phyloP scores from a whole-genome alignment of 345 rosid species.

The Noccaea caerulescens region DNA sequence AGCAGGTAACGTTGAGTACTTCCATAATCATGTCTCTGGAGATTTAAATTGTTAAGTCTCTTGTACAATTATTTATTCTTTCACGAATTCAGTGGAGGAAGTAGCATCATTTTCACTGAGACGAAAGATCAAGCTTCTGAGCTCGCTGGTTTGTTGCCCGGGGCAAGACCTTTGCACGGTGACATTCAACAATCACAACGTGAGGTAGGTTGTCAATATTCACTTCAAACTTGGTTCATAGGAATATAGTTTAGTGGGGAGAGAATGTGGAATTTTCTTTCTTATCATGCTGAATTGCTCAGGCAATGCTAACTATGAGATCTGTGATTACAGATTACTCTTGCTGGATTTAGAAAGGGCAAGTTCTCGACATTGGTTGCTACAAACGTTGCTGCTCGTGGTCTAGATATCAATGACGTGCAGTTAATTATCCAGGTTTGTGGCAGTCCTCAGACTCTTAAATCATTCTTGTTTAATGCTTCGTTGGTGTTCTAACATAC shows the following conservation, averaged over 20 bases:
- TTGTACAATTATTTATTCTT: constrained; percentile 3
- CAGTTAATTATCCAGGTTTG: constrained; percentile 94
- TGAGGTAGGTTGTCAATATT: constrained; percentile 57
- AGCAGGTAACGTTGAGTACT: constrained; percentile 61
- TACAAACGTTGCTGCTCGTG: constrained; percentile 97
- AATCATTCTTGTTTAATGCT: neutral
- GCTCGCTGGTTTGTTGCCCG: constrained; percentile 82
- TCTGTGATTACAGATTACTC: constrained; percentile 66
- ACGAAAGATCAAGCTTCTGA: constrained; percentile 87
- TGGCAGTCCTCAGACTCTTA: neutral
- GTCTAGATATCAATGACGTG: constrained; percentile 93
- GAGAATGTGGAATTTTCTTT: constrained; percentile 3
- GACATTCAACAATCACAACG: constrained; percentile 93
- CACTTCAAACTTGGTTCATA: neutral
- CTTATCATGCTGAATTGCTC: neutral
- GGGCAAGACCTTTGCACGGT: constrained; percentile 91
- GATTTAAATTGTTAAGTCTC: neutral
- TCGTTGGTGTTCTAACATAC: constrained; percentile 3
- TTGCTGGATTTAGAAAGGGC: constrained; percentile 87
- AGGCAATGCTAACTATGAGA: neutral
- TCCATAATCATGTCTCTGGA: neutral
- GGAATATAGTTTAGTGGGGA: neutral
- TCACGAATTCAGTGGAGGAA: constrained; percentile 74
- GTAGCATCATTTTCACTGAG: constrained; percentile 89
- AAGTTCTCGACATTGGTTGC: constrained; percentile 91